Conservation (phyloP, 805 yeast genomes). For the Candida berthetii region DNA sequence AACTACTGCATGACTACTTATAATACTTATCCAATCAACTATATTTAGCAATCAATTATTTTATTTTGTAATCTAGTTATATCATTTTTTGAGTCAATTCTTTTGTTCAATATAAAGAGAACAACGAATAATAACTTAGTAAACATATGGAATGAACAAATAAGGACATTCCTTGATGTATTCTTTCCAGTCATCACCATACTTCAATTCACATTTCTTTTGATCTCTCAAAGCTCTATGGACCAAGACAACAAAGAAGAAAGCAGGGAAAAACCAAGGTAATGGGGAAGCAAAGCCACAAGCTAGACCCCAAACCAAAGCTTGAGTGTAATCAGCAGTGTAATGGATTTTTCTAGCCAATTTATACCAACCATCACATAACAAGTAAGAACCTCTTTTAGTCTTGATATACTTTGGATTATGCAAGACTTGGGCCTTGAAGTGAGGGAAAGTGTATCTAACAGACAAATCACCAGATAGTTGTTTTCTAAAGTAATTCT, state of each 20-base stretch:
- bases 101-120: too few relatives aligned
- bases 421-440: slow-evolving; percentile 76
- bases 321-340: slow-evolving; percentile 89
- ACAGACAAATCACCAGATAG: slow-evolving; percentile 72
- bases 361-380: slow-evolving; percentile 92
- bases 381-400: slow-evolving; percentile 74
- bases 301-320: slow-evolving; percentile 85
- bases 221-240: slow-evolving; percentile 91
- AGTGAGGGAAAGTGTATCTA: slow-evolving; percentile 89
- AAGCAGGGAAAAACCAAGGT: slow-evolving; percentile 95
- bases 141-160: slow-evolving; percentile 83
- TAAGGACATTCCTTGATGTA: slow-evolving; percentile 88
- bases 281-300: slow-evolving; percentile 86
- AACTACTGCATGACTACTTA: too few relatives aligned
- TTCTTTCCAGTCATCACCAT: slow-evolving; percentile 91
- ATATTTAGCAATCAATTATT: too few relatives aligned
- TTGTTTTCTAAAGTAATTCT: slow-evolving; percentile 81
- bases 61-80: too few relatives aligned
- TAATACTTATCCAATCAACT: too few relatives aligned
- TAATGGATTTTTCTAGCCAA: slow-evolving; percentile 93
- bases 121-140: too few relatives aligned
- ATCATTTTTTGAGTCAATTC: too few relatives aligned
- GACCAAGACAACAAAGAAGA: slow-evolving; percentile 78
- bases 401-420: slow-evolving; percentile 85
- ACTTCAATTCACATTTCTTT: slow-evolving; percentile 76